Evolutionary conservation across 192 early-diverging fungal species (phyloP).

Genomic region (Chytriomyces confervae): DNA sequence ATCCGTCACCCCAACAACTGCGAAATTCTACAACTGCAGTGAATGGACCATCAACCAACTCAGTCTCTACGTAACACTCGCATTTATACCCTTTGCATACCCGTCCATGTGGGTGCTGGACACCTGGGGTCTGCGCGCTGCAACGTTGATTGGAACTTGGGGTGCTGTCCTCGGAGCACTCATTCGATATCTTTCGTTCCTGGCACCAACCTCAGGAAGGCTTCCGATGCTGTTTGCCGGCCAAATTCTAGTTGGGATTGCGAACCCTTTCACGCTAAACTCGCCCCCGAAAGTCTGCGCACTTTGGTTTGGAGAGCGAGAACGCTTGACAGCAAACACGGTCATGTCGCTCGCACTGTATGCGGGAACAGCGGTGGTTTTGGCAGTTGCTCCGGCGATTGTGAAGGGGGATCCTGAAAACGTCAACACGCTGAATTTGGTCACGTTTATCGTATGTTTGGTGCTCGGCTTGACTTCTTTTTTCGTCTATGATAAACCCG

Average conservation of each 20-base stretch:
- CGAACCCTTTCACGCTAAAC: constrained; percentile 12
- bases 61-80: neutral
- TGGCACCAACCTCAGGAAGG: neutral
- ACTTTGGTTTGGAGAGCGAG: constrained; percentile 39
- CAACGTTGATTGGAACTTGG: constrained; percentile 16
- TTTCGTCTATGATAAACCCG: constrained; percentile 35
- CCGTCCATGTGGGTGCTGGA: constrained; percentile 22
- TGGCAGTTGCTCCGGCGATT: constrained; percentile 23
- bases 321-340: constrained; percentile 41
- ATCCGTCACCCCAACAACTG: constrained; percentile 27
- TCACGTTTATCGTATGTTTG: constrained; percentile 1
- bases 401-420: constrained; percentile 17
- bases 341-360: constrained; percentile 32
- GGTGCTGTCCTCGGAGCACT: constrained; percentile 10
- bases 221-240: constrained; percentile 20
- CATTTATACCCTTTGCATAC: constrained; percentile 14
- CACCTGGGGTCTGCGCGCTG: constrained; percentile 4
- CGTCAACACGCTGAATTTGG: constrained; percentile 19
- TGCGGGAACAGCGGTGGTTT: constrained; percentile 20
- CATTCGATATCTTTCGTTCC: constrained; percentile 30
- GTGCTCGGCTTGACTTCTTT: constrained; percentile 28
- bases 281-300: constrained; percentile 37
- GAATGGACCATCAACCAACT: constrained; percentile 28
- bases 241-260: constrained; percentile 11
- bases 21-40: neutral